Conservation (phyloP, 768 basidiomycete species). For the Suillus alpinus region DNA sequence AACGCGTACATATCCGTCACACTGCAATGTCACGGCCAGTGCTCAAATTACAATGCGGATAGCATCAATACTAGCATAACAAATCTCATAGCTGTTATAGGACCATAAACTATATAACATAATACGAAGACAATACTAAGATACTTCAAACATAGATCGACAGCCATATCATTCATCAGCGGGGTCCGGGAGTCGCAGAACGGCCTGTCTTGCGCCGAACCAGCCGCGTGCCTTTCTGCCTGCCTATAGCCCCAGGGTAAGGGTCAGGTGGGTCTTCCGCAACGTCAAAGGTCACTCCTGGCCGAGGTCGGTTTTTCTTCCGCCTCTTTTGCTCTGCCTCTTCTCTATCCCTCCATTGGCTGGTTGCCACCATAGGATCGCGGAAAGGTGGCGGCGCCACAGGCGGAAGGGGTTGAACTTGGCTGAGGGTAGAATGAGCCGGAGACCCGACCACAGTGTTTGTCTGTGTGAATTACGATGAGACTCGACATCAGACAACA, state of each 20-base stretch:
- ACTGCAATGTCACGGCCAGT: not conserved
- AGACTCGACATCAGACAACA: slow-evolving; percentile 3
- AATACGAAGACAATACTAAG: not conserved
- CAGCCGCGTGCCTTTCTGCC: slow-evolving; percentile 23
- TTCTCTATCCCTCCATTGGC: slow-evolving; percentile 69
- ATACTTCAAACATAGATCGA: not conserved
- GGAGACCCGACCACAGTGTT: slow-evolving; percentile 78
- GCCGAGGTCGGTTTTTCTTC: slow-evolving; percentile 39
- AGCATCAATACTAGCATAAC: too few relatives aligned
- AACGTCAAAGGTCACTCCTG: slow-evolving; percentile 67
- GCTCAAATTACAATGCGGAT: too few relatives aligned
- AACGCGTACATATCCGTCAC: slow-evolving; percentile 3
- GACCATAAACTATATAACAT: not conserved
- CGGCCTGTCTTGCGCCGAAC: slow-evolving; percentile 31
- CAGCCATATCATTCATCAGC: not conserved
- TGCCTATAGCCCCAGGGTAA: slow-evolving; percentile 16
- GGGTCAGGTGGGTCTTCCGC: slow-evolving; percentile 51
- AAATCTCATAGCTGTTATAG: not conserved
- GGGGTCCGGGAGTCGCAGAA: slow-evolving; percentile 21
- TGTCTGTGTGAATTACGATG: slow-evolving; percentile 35
- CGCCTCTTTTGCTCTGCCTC: slow-evolving; percentile 48
- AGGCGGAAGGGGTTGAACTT: slow-evolving; percentile 44
- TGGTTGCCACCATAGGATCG: slow-evolving; percentile 61
- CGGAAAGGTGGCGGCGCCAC: slow-evolving; percentile 52
- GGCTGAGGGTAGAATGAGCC: slow-evolving; percentile 65